These are phyloP conservation scores for Suhomyces prunicola DNA, from an alignment of 805 yeast species.

Conservation along the genomic window DNA sequence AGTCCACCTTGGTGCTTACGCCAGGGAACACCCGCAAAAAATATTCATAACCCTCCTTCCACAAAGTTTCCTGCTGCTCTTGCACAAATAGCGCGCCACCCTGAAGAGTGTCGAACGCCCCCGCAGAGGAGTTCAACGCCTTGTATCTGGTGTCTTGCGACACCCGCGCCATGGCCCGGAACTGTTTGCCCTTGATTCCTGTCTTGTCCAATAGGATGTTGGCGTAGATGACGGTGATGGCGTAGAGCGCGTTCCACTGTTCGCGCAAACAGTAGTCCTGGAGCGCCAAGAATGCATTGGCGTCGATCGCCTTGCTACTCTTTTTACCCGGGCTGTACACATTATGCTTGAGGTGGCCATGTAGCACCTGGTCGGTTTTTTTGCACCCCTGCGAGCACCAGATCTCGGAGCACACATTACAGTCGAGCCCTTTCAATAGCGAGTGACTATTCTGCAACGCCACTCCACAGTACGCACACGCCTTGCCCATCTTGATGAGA, in stretches of 20 bases:
- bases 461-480: slow-evolving; percentile 72
- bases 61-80: slow-evolving; percentile 55
- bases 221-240: slow-evolving; percentile 57
- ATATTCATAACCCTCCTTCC: slow-evolving; percentile 55
- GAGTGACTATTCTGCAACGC: slow-evolving; percentile 33
- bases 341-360: slow-evolving; percentile 56
- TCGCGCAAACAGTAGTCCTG: slow-evolving; percentile 61
- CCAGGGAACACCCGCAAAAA: slow-evolving; percentile 50
- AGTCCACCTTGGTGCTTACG: slow-evolving; percentile 25
- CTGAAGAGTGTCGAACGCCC: slow-evolving; percentile 49
- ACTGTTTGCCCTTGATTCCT: slow-evolving; percentile 41
- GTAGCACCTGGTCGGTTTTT: slow-evolving; percentile 42
- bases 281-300: slow-evolving; percentile 51
- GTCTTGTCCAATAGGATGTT: slow-evolving; percentile 40
- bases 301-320: slow-evolving; percentile 37
- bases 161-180: slow-evolving; percentile 63
- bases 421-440: slow-evolving; percentile 53
- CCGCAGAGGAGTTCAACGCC: slow-evolving; percentile 54
- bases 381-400: slow-evolving; percentile 74
- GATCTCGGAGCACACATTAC: slow-evolving; percentile 58
- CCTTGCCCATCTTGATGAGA: slow-evolving; percentile 57
- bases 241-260: slow-evolving; percentile 67
- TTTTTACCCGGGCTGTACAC: slow-evolving; percentile 30
- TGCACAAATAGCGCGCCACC: slow-evolving; percentile 54
- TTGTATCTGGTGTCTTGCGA: slow-evolving; percentile 63